These are phyloP conservation scores for carrot (Daucus carota) DNA, from an alignment of 129 eudicot genomes.

Conservation along the genomic window DNA sequence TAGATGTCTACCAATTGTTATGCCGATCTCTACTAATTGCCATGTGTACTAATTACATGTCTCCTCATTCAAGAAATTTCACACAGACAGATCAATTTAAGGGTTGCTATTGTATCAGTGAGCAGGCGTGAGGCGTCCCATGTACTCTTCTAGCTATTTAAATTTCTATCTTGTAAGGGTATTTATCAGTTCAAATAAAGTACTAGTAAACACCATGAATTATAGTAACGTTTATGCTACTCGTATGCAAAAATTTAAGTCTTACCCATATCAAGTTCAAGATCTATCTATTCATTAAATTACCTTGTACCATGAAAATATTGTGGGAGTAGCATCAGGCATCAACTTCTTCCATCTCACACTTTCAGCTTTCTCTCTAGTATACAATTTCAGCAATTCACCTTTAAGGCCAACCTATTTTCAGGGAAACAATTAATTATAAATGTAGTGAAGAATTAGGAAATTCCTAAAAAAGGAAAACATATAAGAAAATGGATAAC, in stretches of 20 bases:
- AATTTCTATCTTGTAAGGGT: background rate
- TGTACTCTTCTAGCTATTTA: background rate
- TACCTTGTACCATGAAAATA: constrained; percentile 96
- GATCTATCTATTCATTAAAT: background rate
- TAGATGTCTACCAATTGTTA: too few species aligned
- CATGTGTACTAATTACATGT: too few species aligned
- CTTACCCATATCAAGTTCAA: background rate
- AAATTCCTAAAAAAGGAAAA: background rate
- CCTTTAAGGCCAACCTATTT: constrained; percentile 83
- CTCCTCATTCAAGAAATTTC: too few species aligned
- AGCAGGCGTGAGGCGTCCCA: background rate
- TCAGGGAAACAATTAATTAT: background rate
- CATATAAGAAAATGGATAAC: background rate
- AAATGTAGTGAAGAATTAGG: constrained; percentile 12
- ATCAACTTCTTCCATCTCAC: constrained; percentile 53
- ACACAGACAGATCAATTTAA: background rate
- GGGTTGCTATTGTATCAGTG: background rate
- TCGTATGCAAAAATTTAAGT: background rate
- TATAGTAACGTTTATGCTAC: background rate
- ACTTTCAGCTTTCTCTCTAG: constrained; percentile 28
- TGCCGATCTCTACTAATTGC: too few species aligned
- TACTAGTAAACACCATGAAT: background rate
- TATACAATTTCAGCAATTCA: constrained; percentile 47
- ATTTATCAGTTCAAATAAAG: background rate
- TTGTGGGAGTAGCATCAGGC: constrained; percentile 37